Evolutionary conservation across 345 rosid genomes (phyloP).

Genomic region (Populus euphratica): DNA sequence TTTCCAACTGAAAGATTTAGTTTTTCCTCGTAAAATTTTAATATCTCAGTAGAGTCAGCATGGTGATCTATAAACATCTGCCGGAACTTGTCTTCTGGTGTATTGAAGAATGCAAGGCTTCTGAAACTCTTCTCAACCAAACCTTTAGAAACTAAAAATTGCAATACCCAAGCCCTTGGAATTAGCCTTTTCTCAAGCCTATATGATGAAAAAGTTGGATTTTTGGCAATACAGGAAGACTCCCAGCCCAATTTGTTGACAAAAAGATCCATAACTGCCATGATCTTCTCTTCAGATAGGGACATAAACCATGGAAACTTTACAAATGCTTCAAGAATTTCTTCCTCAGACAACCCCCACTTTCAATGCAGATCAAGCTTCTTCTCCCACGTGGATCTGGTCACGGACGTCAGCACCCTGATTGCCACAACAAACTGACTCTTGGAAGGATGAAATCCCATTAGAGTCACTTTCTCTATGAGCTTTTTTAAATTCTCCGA

Average conservation of each 20-base stretch:
- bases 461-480: slow-evolving; percentile 30
- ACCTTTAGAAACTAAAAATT: slow-evolving; percentile 20
- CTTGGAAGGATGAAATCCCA: slow-evolving; percentile 46
- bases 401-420: slow-evolving; percentile 2
- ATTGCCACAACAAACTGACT: slow-evolving; percentile 42
- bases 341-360: slow-evolving; percentile 29
- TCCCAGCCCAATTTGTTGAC: slow-evolving; percentile 27
- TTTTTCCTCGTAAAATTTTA: no score
- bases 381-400: slow-evolving; percentile 17
- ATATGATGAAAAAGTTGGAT: background rate
- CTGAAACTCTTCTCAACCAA: slow-evolving; percentile 16
- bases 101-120: background rate
- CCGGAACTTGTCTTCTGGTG: slow-evolving; percentile 7
- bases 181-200: slow-evolving; percentile 35
- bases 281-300: slow-evolving; percentile 25
- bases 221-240: slow-evolving; percentile 1
- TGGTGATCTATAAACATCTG: no score
- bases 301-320: slow-evolving; percentile 20
- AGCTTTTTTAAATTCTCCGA: background rate
- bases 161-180: slow-evolving; percentile 31
- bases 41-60: background rate
- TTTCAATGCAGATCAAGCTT: background rate
- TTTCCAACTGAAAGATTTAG: no score
- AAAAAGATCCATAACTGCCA: slow-evolving; percentile 17
- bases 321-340: slow-evolving; percentile 18